These are phyloP conservation scores for Pyricularia pennisetigena DNA, from an alignment of 2,329 filamentous ascomycete genomes.

Conservation along the genomic window DNA sequence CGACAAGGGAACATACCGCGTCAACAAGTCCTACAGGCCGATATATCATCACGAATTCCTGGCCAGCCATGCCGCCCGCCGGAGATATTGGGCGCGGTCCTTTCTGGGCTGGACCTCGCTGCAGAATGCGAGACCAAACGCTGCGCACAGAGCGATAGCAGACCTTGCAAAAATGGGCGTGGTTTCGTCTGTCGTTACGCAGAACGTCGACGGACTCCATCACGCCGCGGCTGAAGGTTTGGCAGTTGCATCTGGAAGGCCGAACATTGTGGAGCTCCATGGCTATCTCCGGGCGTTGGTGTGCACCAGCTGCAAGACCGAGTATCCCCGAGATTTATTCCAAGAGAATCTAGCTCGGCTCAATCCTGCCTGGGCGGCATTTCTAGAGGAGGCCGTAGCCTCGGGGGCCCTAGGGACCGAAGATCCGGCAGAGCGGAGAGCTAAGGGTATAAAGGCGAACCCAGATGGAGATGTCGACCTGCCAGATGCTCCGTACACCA, in stretches of 20 bases:
- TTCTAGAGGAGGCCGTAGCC: conserved; percentile 61
- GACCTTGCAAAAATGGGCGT: conserved; percentile 63
- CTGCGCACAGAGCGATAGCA: conserved; percentile 66
- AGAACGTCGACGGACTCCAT: conserved; percentile 97
- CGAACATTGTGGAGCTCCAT: conserved; percentile 60
- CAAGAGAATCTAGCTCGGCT: conserved; percentile 66
- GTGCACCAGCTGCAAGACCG: conserved; percentile 68
- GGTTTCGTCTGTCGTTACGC: conserved; percentile 72
- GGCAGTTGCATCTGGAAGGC: neutral
- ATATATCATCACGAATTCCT: conserved; percentile 92
- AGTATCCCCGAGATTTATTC: conserved; percentile 63
- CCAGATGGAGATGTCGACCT: conserved; percentile 93
- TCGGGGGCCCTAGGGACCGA: conserved; percentile 71
- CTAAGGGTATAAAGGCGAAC: conserved; percentile 69
- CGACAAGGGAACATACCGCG: conserved; percentile 78
- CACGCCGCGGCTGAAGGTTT: conserved; percentile 17
- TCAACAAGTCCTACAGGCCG: conserved; percentile 82
- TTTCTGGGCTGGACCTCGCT: conserved; percentile 88
- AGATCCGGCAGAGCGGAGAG: conserved; percentile 57
- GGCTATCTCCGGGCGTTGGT: conserved; percentile 76
- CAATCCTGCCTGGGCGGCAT: conserved; percentile 78
- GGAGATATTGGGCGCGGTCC: conserved; percentile 91
- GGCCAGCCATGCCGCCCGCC: conserved; percentile 69
- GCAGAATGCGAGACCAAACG: conserved; percentile 68
- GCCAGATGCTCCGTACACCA: conserved; percentile 76